These are phyloP conservation scores for Trichoderma afroharzianum DNA, from an alignment of 2,329 filamentous ascomycete species.

Conservation along the genomic window DNA sequence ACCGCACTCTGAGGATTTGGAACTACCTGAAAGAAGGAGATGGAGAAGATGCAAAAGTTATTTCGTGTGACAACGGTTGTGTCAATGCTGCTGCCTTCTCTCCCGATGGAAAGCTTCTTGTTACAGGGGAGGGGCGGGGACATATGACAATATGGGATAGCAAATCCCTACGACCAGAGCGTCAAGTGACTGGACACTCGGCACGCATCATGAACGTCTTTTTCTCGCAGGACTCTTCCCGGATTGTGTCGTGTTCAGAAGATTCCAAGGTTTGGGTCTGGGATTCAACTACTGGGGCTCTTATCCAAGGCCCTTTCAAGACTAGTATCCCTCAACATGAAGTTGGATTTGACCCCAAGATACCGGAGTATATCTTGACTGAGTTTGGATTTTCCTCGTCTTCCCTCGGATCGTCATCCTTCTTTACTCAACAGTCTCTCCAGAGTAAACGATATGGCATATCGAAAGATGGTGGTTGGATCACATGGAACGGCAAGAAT, in stretches of 20 bases:
- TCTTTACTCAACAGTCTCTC: too few species aligned
- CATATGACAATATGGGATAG: background rate
- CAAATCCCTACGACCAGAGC: fast-evolving
- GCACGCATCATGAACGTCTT: fast-evolving
- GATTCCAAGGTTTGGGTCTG: fast-evolving
- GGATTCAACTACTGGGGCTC: background rate
- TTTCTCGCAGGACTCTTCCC: background rate
- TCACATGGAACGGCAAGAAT: background rate
- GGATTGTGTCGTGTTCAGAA: background rate
- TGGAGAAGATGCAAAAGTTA: background rate
- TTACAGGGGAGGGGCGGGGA: background rate
- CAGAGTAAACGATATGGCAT: too few species aligned
- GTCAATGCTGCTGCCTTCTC: too few species aligned
- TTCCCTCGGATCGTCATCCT: too few species aligned
- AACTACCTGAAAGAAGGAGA: background rate
- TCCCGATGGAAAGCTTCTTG: background rate
- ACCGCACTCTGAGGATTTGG: background rate
- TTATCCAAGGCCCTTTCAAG: too few species aligned
- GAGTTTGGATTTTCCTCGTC: too few species aligned
- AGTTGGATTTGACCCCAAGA: too few species aligned
- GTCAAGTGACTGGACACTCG: fast-evolving
- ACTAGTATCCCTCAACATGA: too few species aligned
- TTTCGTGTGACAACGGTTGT: too few species aligned
- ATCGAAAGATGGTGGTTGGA: background rate
- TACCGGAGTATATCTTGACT: too few species aligned